Percentiles rank a stretch among this genome's conserved stretches.
Conservation (phyloP, 441 rosid genomes). For the Raphanus hybrid region DNA sequence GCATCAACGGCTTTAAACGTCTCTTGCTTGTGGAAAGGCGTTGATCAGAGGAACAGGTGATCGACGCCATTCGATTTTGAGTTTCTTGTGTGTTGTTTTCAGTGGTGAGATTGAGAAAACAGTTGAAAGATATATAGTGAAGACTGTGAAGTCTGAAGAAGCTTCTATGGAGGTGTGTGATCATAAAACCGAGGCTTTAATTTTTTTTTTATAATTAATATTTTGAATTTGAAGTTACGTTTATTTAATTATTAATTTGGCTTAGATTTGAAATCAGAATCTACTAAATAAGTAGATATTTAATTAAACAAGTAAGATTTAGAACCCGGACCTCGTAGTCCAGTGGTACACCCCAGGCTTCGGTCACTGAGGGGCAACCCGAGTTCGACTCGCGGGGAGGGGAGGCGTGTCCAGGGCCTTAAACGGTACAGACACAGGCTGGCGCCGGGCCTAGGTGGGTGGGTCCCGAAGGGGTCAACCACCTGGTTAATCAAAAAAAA, state of each 20-base stretch:
- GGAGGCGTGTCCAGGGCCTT: no score
- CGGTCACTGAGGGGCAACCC: no score
- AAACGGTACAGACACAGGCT: no score
- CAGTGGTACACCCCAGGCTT: no score
- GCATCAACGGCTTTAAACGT: constrained; percentile 53
- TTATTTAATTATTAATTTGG: constrained; percentile 23
- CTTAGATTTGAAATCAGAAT: constrained; percentile 42
- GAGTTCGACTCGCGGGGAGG: no score
- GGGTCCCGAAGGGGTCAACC: no score
- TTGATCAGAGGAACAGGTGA: constrained; percentile 34
- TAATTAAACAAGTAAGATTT: constrained; percentile 3
- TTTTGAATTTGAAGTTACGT: constrained; percentile 35
- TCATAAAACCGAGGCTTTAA: constrained; percentile 40
- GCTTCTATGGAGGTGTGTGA: constrained; percentile 42
- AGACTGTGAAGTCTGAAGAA: constrained; percentile 24
- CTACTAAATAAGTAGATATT: constrained; percentile 24
- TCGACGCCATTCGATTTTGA: constrained; percentile 32
- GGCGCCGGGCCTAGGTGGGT: no score
- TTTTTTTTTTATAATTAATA: not conserved
- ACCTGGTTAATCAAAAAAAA: no score
- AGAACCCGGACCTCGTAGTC: no score
- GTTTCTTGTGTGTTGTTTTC: not conserved
- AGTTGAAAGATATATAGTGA: constrained; percentile 27
- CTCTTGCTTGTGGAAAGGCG: constrained; percentile 39
- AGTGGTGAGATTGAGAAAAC: constrained; percentile 16